A percentile compares a stretch with the other conserved stretches of the same genome.
These are phyloP conservation scores for Furculomyces boomerangus DNA, from an alignment of 371 early-diverging fungal genomes.

Conservation along the genomic window DNA sequence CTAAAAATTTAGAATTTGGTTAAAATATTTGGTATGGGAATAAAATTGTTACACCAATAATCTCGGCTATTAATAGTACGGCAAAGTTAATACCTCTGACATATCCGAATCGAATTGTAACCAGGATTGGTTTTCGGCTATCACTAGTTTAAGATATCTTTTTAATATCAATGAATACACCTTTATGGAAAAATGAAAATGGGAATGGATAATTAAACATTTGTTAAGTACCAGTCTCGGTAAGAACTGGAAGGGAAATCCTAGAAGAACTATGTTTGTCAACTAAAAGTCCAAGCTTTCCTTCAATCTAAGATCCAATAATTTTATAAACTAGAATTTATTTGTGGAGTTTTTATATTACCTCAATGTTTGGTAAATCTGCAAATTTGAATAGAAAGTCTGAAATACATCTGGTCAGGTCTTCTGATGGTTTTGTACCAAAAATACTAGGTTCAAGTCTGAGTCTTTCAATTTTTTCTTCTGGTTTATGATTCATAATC, in stretches of 20 bases:
- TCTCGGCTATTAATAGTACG: too few species aligned
- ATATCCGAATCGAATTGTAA: conserved; percentile 47
- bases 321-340: neutral
- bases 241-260: conserved; percentile 34
- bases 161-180: neutral
- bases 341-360: conserved; percentile 9
- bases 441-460: conserved; percentile 24
- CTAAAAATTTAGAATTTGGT: conserved; percentile 5
- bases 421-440: conserved; percentile 33
- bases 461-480: neutral
- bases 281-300: conserved; percentile 53
- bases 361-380: conserved; percentile 36
- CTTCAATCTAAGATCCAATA: conserved; percentile 43
- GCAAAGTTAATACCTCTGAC: conserved; percentile 16
- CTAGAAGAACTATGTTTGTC: conserved; percentile 38
- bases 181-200: neutral
- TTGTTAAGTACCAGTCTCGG: conserved; percentile 37
- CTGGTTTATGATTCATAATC: neutral
- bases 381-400: conserved; percentile 38
- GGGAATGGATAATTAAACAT: conserved; percentile 2
- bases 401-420: conserved; percentile 35
- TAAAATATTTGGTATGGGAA: neutral
- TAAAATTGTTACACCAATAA: conserved; percentile 7
- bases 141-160: neutral
- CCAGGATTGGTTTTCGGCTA: conserved; percentile 5